Evolutionary conservation across 441 rosid species (phyloP), one percentile per base, ranked within the genome.

Genomic region (Geranium incanum): DNA sequence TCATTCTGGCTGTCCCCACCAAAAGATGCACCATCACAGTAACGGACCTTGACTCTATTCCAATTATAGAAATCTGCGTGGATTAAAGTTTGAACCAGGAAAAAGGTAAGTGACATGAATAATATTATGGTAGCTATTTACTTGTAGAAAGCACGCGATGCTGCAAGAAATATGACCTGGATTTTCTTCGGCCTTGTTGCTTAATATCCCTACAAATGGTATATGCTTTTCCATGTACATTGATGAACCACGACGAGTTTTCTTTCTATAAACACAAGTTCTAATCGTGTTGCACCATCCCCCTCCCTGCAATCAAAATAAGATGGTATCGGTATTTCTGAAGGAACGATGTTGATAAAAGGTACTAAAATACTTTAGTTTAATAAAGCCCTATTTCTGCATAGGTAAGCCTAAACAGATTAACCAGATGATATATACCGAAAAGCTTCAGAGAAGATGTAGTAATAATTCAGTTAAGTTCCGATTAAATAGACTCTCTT

Each of bases 171-270:
- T 28, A 71, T 21, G 50, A 85, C 90, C 86, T 23, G 88, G 88
- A 75, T 86, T 86, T 75, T 90, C 96, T 75, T 82, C 78, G 64
- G 88, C 70, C 80, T 84, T 88, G 33, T 83, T 68, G 81, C 91
- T 90, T 74, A 87, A 77, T 12, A 90, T 85, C 75, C 96, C 96
- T 2, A 93, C 84, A 72, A 90, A 90, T 3, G 84, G 78, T 19
- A 88, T 59, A 37, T 79, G 71, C 79, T 85, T 85, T 71, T 87
- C 93, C 96, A 88, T 90, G 69, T 70, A 74, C 18, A 81, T 86
- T 33, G 93, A 85, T 8, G 96, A 90, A 63, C 96, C 93, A 28
- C 88, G 90, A 5, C 87, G 89, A 41, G 92, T 90, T 13, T 89
- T 87, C 77, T 88, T 88, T 21, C 92, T 80, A 78, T 71, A 86